Evolutionary conservation across 2,329 filamentous ascomycete species (phyloP), one percentile per base, ranked within the genome.

Genomic region (Ceratocystis diversiconidia): DNA sequence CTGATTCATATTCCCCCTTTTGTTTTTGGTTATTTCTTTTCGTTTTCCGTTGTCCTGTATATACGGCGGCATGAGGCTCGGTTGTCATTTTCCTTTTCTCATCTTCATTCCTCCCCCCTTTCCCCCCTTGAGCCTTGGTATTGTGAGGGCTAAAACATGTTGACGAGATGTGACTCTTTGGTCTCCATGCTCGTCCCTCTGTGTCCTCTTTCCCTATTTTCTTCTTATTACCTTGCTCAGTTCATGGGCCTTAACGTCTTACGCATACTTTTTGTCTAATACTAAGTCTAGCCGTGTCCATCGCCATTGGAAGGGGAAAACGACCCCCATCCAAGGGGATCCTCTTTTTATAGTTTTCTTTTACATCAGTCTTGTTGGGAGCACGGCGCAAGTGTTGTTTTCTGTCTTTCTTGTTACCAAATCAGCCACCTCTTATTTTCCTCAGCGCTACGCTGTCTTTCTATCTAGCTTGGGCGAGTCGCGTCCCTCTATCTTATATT

Each of bases 181-280:
- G 48, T 25, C 3, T 41, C 36, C 1, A 41, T 12, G 36, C 60
- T 65, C 60, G 57, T 66, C 57, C 62, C 57, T 64, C 67, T 62
- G 10, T 12, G 12, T 15, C 3, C 10, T 69, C 72, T 71, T 66
- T 70, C 70, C 69, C 67, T 66, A 72, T 70, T 62, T 32, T 6
- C 44, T 65, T 43, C 12, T 52, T 22, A 50, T 22, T 50, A 25
- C 19, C 48, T 25, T 22, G 22, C 25, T 52, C 48, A 25, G 48
- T 52, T 28, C 17, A 8, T 52, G 62, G 48, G 61, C 36, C 15
- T 63, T 48, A 8, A 32, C 43, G 61, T 32, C 25, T 46, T 30
- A 63, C 30, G 43, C 55, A 48, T 50, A 22, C 36, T 41, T 28
- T 50, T 36, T 19, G 43, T 63, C 41, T 48, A 44, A 48, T 50